Percentiles rank a stretch among this genome's conserved stretches.
Evolutionary conservation across 2,329 filamentous ascomycete genomes (phyloP).

Genomic region (Cladosporium sp.): DNA sequence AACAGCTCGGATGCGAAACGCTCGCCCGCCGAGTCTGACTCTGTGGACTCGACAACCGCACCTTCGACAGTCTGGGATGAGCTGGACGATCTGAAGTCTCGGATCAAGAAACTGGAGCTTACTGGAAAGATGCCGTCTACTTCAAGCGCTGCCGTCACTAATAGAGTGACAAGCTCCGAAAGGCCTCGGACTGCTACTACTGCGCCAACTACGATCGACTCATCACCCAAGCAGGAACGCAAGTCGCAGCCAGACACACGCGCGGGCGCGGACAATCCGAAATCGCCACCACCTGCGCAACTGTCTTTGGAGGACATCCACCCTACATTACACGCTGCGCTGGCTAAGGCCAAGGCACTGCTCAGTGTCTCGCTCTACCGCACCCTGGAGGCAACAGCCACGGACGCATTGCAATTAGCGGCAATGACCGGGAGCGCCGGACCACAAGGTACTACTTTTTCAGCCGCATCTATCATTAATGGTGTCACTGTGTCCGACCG

Average conservation of each 20-base stretch:
- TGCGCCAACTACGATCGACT: conserved; percentile 83
- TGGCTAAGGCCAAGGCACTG: conserved; percentile 70
- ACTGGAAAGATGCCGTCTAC: conserved; percentile 83
- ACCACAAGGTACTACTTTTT: conserved; percentile 58
- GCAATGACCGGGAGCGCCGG: conserved; percentile 72
- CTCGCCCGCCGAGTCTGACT: conserved; percentile 61
- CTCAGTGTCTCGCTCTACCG: conserved; percentile 69
- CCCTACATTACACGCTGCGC: conserved; percentile 73
- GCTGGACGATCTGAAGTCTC: conserved; percentile 88
- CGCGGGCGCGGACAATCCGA: conserved; percentile 12
- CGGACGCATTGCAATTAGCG: conserved; percentile 75
- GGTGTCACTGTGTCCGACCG: conserved; percentile 67
- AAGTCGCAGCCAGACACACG: conserved; percentile 41
- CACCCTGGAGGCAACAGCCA: conserved; percentile 73
- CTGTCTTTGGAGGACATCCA: conserved; percentile 55
- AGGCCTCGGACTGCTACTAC: conserved; percentile 88
- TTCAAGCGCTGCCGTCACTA: conserved; percentile 73
- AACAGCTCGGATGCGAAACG: conserved; percentile 43
- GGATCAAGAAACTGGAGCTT: conserved; percentile 84
- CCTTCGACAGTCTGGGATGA: conserved; percentile 98
- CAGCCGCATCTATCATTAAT: conserved; percentile 61
- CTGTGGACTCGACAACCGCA: conserved; percentile 79
- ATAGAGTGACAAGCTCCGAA: conserved; percentile 52
- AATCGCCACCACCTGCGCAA: not conserved
- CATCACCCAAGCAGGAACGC: conserved; percentile 72